phyloP scores from a whole-genome alignment of 2,329 filamentous ascomycete genomes.

The Cordyceps farinosa region DNA sequence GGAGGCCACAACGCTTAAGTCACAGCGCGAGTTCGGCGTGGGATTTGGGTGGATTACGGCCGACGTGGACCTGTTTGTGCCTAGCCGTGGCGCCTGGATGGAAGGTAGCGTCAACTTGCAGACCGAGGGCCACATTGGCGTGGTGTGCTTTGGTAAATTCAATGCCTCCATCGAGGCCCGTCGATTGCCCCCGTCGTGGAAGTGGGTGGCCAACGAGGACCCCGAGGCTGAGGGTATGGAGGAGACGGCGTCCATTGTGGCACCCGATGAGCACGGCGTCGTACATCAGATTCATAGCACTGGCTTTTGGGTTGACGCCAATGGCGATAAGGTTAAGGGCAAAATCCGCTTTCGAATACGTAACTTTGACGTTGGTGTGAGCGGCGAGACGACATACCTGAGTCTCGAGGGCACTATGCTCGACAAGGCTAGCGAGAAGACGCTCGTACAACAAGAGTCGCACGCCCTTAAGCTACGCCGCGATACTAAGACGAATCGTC shows the following conservation, averaged over 20 bases:
- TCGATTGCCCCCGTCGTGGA: constrained; percentile 74
- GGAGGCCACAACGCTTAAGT: constrained; percentile 45
- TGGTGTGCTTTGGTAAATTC: constrained; percentile 88
- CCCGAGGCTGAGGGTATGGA: constrained; percentile 40
- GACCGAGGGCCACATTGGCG: constrained; percentile 82
- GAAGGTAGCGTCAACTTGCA: constrained; percentile 82
- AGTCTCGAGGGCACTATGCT: constrained; percentile 89
- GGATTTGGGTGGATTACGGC: constrained; percentile 86
- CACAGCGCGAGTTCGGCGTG: constrained; percentile 78
- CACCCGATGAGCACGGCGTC: constrained; percentile 50
- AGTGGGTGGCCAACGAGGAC: constrained; percentile 63
- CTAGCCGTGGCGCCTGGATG: constrained; percentile 67
- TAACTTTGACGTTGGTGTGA: constrained; percentile 77
- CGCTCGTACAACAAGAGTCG: constrained; percentile 44
- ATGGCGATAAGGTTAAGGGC: constrained; percentile 66
- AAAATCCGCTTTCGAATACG: constrained; percentile 74
- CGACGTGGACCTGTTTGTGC: constrained; percentile 80
- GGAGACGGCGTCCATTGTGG: constrained; percentile 38
- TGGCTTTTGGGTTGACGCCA: constrained; percentile 72
- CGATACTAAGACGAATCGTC: constrained; percentile 33
- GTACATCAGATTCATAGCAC: constrained; percentile 51
- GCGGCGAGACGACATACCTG: constrained; percentile 72
- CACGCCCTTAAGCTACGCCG: constrained; percentile 37
- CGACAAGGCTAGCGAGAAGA: constrained; percentile 60
- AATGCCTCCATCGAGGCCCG: constrained; percentile 80